Evolutionary conservation across 306 rosid species (phyloP).

Genomic region (Sicyos baderoa): DNA sequence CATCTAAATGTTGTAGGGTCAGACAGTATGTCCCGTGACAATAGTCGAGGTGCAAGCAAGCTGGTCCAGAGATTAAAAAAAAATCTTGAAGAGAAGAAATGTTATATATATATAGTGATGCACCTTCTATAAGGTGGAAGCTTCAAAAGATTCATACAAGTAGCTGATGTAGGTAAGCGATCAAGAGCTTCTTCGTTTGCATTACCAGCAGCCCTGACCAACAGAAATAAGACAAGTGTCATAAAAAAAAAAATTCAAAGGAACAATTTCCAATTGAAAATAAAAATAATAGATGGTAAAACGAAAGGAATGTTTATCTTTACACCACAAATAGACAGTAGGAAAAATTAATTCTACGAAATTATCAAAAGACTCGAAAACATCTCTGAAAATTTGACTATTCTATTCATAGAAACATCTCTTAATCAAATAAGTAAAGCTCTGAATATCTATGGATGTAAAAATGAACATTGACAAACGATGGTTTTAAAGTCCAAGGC

Average conservation of each 20-base stretch:
- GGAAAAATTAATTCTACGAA: no score
- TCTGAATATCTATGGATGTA: background rate
- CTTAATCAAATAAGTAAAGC: background rate
- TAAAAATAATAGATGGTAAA: no score
- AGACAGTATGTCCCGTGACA: no score
- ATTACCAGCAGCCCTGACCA: slow-evolving; percentile 79
- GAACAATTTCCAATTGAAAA: no score
- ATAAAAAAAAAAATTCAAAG: no score
- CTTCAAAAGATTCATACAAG: slow-evolving; percentile 96
- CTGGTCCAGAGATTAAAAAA: no score
- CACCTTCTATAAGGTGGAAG: slow-evolving; percentile 97
- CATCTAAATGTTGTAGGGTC: no score
- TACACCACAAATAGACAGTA: no score
- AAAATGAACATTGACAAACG: background rate
- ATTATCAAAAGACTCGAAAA: no score
- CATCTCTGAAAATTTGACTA: background rate
- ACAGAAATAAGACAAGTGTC: background rate
- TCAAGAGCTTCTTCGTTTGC: slow-evolving; percentile 90
- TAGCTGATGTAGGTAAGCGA: slow-evolving; percentile 90
- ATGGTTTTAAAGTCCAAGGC: background rate
- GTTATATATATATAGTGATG: slow-evolving; percentile 21
- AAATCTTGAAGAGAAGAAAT: background rate
- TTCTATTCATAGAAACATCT: background rate
- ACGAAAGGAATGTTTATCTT: no score
- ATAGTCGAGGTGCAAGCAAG: no score